phyloP scores from a whole-genome alignment of 352 stramenopile species.

The Phytophthora sansomeana region DNA sequence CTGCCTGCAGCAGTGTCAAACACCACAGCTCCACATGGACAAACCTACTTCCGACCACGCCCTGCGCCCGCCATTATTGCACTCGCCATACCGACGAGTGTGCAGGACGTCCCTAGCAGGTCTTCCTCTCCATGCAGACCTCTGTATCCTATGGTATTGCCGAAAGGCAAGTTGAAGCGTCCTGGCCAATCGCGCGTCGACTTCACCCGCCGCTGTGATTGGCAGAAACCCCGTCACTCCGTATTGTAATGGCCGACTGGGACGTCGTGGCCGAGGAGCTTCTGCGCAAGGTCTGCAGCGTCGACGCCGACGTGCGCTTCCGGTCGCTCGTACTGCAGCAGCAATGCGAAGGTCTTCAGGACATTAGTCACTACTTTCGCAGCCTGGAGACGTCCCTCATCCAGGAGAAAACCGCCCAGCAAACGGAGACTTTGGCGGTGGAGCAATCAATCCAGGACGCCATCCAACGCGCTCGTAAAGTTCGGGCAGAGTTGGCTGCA shows the following conservation, averaged over 20 bases:
- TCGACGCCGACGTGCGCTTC: slow-evolving; percentile 51
- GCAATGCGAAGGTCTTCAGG: slow-evolving; percentile 52
- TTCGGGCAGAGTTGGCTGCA: slow-evolving; percentile 26
- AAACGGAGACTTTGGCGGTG: slow-evolving; percentile 32
- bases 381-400: slow-evolving; percentile 20
- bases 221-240: slow-evolving; percentile 9
- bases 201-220: slow-evolving; percentile 1
- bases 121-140: too few relatives aligned
- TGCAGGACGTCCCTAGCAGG: too few relatives aligned
- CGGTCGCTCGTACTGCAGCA: slow-evolving; percentile 36
- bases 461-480: slow-evolving; percentile 52
- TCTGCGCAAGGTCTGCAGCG: slow-evolving; percentile 22
- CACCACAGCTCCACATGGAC: too few relatives aligned
- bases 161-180: slow-evolving; percentile 29
- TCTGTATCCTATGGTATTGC: too few relatives aligned
- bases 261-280: slow-evolving; percentile 21
- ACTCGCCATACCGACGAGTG: too few relatives aligned
- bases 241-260: slow-evolving; percentile 19
- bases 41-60: too few relatives aligned
- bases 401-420: slow-evolving; percentile 17
- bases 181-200: slow-evolving; percentile 10
- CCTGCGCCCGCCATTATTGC: too few relatives aligned
- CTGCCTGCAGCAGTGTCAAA: too few relatives aligned
- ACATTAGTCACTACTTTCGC: slow-evolving; percentile 23
- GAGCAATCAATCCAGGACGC: slow-evolving; percentile 55